phyloP scores from a whole-genome alignment of 176 grass and related monocot genomes.

The Cenchrus purpureus region DNA sequence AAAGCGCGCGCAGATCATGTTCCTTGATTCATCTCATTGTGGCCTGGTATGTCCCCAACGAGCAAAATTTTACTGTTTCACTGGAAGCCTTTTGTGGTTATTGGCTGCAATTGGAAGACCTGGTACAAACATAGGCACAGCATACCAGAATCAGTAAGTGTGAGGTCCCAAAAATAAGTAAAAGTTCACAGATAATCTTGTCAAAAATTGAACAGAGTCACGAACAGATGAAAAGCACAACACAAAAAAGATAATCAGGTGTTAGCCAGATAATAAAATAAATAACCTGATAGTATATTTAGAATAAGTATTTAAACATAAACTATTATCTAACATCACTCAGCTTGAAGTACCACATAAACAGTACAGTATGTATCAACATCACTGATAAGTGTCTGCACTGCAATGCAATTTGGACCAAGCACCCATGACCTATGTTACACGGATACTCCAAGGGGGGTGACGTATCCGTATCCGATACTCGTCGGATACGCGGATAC shows the following conservation, averaged over 20 bases:
- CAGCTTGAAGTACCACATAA: not conserved
- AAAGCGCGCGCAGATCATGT: not conserved
- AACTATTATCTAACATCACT: not conserved
- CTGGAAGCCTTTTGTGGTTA: not conserved
- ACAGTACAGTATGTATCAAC: not conserved
- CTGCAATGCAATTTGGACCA: not conserved
- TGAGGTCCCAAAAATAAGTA: not conserved
- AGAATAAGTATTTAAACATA: not conserved
- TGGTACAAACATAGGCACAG: not conserved
- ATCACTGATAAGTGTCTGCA: not conserved
- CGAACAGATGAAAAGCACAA: not conserved
- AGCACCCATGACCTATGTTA: not conserved
- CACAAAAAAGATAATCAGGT: not conserved
- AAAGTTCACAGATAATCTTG: not conserved
- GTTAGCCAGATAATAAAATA: not conserved
- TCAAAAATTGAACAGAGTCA: not conserved
- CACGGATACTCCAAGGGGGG: no score
- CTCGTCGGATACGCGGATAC: no score
- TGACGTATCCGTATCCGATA: no score
- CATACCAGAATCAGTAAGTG: constrained; percentile 4
- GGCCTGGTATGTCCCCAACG: not conserved
- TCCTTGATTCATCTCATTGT: not conserved
- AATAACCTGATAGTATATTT: not conserved
- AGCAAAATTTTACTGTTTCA: not conserved
- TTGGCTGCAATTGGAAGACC: constrained; percentile 6